phyloP scores from a whole-genome alignment of 2,329 filamentous ascomycete species.

The Aspergillus sp. region DNA sequence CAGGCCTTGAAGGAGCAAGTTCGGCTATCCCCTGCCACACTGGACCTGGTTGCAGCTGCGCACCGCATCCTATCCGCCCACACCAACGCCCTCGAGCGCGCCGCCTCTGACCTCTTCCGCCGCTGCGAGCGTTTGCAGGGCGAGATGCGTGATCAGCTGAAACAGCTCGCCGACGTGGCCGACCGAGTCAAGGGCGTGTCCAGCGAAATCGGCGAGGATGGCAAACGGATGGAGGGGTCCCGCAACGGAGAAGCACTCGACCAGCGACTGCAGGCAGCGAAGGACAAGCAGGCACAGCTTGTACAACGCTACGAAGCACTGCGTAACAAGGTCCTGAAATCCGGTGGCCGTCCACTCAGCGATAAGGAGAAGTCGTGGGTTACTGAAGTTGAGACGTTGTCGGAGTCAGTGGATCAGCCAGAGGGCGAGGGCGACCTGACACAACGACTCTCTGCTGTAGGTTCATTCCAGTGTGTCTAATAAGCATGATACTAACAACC shows the following conservation, averaged over 20 bases:
- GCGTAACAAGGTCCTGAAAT: constrained; percentile 45
- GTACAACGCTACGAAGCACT: constrained; percentile 47
- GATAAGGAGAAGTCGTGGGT: constrained; percentile 51
- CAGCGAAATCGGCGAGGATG: constrained; percentile 41
- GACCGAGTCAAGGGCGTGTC: constrained; percentile 48
- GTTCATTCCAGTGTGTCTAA: constrained; percentile 10
- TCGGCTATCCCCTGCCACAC: constrained; percentile 50
- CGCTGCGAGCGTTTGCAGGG: constrained; percentile 52
- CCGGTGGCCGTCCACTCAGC: constrained; percentile 48
- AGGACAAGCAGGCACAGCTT: constrained; percentile 44
- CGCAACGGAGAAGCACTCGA: constrained; percentile 39
- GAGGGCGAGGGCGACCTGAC: constrained; percentile 31
- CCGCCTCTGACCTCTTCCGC: constrained; percentile 55
- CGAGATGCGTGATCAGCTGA: constrained; percentile 52
- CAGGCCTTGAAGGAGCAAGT: constrained; percentile 48
- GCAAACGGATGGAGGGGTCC: constrained; percentile 33
- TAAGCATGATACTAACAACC: constrained; percentile 15
- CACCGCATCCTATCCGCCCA: constrained; percentile 51
- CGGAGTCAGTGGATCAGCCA: constrained; percentile 34
- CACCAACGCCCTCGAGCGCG: constrained; percentile 49
- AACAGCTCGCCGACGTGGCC: constrained; percentile 48
- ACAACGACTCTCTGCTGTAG: constrained; percentile 45
- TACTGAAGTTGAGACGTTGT: constrained; percentile 45
- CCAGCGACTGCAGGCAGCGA: constrained; percentile 44
- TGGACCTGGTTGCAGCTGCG: constrained; percentile 51